Conservation (phyloP, 1,284 basidiomycete species). For the Tilletia caries region DNA sequence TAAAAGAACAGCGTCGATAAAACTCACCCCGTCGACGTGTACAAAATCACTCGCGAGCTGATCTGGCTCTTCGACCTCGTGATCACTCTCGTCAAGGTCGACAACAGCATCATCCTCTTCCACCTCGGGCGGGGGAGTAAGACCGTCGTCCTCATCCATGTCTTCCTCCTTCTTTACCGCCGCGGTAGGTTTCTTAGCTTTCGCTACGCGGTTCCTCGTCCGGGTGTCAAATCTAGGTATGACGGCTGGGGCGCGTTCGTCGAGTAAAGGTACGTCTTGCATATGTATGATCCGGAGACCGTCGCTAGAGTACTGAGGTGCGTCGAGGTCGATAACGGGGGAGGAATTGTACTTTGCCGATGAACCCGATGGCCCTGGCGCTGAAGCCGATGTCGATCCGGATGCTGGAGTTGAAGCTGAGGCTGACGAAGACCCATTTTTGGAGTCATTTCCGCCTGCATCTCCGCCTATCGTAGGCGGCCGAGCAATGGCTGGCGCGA, state of each 20-base stretch:
- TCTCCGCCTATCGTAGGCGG: conserved; percentile 19
- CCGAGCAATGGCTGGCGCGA: conserved; percentile 54
- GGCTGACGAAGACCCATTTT: too few species aligned
- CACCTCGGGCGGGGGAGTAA: not conserved
- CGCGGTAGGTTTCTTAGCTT: not conserved
- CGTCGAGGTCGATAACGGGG: not conserved
- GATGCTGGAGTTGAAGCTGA: not conserved
- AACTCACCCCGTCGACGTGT: not conserved
- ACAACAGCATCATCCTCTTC: not conserved
- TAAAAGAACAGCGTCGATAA: not conserved
- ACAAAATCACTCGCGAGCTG: not conserved
- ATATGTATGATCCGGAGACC: conserved; percentile 65
- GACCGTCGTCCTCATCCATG: not conserved
- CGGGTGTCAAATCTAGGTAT: not conserved
- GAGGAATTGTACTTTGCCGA: too few species aligned
- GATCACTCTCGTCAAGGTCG: conserved; percentile 8
- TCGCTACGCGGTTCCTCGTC: not conserved
- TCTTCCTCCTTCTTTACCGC: conserved; percentile 2
- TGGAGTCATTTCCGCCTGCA: conserved; percentile 35
- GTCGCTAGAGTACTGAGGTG: conserved; percentile 18
- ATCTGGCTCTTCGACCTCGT: conserved; percentile 8
- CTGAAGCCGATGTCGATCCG: not conserved
- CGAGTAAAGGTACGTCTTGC: conserved; percentile 72
- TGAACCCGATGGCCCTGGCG: not conserved
- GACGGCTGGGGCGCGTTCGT: conserved; percentile 73